phyloP scores from a whole-genome alignment of 768 basidiomycete species.

The Termitomyces sp. region DNA sequence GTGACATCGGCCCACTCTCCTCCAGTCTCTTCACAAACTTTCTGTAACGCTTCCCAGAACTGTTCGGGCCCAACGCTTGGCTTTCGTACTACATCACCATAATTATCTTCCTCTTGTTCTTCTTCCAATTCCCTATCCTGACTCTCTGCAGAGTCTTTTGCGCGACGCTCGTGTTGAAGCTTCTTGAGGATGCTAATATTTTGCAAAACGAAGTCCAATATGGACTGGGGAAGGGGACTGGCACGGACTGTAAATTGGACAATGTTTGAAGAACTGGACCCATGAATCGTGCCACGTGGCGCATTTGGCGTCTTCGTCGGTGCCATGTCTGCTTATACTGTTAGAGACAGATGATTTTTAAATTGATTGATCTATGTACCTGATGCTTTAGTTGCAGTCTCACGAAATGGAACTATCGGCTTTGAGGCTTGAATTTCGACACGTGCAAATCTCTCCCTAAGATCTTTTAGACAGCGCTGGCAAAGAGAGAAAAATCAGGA shows the following conservation, averaged over 20 bases:
- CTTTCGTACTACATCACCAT: constrained; percentile 57
- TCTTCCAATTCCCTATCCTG: constrained; percentile 34
- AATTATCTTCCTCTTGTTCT: constrained; percentile 40
- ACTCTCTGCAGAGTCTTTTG: constrained; percentile 22
- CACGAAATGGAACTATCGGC: constrained; percentile 96
- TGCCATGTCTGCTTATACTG: constrained; percentile 69
- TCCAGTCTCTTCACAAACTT: constrained; percentile 64
- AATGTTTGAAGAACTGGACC: constrained; percentile 62
- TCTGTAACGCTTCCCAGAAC: constrained; percentile 74
- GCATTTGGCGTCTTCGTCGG: constrained; percentile 72
- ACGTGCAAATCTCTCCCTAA: constrained; percentile 92
- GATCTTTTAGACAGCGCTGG: constrained; percentile 92
- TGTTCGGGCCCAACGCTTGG: constrained; percentile 68
- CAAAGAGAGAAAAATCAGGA: background rate
- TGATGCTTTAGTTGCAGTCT: constrained; percentile 80
- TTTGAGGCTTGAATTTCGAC: constrained; percentile 92
- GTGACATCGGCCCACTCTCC: constrained; percentile 80
- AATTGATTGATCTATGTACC: constrained; percentile 38
- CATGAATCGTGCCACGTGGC: constrained; percentile 74
- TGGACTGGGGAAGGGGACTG: constrained; percentile 64
- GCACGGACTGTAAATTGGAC: constrained; percentile 86
- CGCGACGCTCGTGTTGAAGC: constrained; percentile 47
- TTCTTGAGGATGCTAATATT: constrained; percentile 64
- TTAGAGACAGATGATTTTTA: background rate
- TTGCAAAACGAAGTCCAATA: constrained; percentile 75